phyloP scores from a whole-genome alignment of 805 yeast genomes.

The Candida adriatica region DNA sequence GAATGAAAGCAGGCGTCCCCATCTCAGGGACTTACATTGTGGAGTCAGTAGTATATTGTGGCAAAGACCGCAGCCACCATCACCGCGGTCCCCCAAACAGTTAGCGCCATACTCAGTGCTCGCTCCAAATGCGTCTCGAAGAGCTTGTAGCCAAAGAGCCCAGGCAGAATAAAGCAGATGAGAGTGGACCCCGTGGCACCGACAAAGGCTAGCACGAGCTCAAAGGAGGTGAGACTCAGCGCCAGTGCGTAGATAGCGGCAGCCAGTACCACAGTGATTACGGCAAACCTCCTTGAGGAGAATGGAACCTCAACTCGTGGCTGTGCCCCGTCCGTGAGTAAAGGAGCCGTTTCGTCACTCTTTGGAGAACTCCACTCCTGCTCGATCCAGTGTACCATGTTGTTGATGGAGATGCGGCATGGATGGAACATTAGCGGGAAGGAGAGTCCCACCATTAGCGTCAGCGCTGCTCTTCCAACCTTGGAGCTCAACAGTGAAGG shows the following conservation, averaged over 20 bases:
- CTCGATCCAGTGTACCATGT: constrained; percentile 46
- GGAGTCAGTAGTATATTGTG: constrained; percentile 20
- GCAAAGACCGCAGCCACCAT: constrained; percentile 58
- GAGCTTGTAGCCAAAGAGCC: constrained; percentile 59
- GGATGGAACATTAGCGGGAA: constrained; percentile 82
- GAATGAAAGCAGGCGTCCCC: no score
- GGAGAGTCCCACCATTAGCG: constrained; percentile 66
- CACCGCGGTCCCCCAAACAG: constrained; percentile 63
- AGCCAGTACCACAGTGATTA: constrained; percentile 42
- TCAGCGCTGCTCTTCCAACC: constrained; percentile 55
- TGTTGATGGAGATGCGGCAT: constrained; percentile 65
- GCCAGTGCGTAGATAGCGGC: constrained; percentile 49
- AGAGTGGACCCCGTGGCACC: constrained; percentile 83
- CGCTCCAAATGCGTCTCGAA: constrained; percentile 30
- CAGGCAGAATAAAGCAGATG: constrained; percentile 73
- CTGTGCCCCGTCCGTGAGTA: constrained; percentile 18
- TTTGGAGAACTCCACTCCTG: constrained; percentile 3
- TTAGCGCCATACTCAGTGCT: constrained; percentile 46
- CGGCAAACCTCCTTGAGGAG: constrained; percentile 37
- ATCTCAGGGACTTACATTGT: background rate
- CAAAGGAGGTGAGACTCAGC: constrained; percentile 53
- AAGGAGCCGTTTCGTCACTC: constrained; percentile 8
- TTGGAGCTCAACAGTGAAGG: constrained; percentile 39
- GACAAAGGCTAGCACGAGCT: constrained; percentile 61
- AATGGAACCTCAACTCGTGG: constrained; percentile 36